These are phyloP conservation scores for Perkinsus chesapeaki DNA, from an alignment of 169 alveolate species.

Conservation along the genomic window DNA sequence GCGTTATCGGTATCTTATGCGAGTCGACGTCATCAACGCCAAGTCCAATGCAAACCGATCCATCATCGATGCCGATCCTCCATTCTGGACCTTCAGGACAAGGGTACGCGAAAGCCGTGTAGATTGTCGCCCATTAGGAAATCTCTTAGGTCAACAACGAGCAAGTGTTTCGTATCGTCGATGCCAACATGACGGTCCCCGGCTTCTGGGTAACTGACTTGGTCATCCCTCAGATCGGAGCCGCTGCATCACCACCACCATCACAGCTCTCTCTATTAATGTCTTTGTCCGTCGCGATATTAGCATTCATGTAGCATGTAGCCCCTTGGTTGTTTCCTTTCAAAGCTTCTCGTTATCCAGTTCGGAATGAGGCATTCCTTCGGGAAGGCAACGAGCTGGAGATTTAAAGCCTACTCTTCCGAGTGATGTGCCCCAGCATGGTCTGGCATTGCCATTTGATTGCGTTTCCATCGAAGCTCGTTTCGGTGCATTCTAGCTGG, in stretches of 20 bases:
- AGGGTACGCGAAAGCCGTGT: not conserved
- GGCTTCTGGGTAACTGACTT: not conserved
- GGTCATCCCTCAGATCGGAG: not conserved
- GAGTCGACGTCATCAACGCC: not conserved
- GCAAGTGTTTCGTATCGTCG: not conserved
- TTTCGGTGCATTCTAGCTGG: no score
- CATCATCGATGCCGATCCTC: not conserved
- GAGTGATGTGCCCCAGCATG: no score
- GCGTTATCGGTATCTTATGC: not conserved
- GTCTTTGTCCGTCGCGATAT: no score
- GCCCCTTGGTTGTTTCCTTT: not conserved
- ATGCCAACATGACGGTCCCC: not conserved
- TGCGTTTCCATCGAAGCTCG: no score
- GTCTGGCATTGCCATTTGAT: no score
- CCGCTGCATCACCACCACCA: not conserved
- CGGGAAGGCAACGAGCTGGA: no score
- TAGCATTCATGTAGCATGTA: not conserved
- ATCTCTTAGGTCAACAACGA: not conserved
- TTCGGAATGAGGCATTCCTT: no score
- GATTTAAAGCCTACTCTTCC: no score
- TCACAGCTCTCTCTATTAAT: not conserved
- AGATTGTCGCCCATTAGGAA: not conserved
- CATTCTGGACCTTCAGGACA: not conserved
- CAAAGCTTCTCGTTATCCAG: no score
- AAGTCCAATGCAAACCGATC: not conserved